These are phyloP conservation scores for Aspergillus brunneoviolaceus DNA, from an alignment of 2,329 filamentous ascomycete species.

Conservation along the genomic window DNA sequence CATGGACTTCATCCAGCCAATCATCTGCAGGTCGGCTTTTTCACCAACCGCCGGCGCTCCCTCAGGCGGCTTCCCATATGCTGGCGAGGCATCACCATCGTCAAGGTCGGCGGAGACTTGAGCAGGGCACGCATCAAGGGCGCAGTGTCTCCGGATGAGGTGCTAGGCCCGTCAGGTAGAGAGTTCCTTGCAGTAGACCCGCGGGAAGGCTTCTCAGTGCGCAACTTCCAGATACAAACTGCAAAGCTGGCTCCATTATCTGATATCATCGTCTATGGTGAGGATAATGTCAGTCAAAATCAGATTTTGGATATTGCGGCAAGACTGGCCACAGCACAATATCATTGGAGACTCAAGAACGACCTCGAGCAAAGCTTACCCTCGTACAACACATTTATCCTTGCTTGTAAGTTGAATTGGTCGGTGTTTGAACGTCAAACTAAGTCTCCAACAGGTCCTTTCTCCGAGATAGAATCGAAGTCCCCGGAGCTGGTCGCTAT, in stretches of 20 bases:
- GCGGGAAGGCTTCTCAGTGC: constrained; percentile 84
- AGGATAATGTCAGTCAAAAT: constrained; percentile 61
- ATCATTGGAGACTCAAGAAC: constrained; percentile 68
- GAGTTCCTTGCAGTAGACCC: constrained; percentile 84
- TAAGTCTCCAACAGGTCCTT: constrained; percentile 55
- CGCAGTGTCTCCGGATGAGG: constrained; percentile 77
- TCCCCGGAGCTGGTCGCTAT: constrained; percentile 72
- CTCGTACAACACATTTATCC: constrained; percentile 81
- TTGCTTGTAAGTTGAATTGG: constrained; percentile 51
- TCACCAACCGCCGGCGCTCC: constrained; percentile 72
- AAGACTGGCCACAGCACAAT: constrained; percentile 72
- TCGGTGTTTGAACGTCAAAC: constrained; percentile 7
- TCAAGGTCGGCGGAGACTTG: constrained; percentile 85
- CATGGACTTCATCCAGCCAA: constrained; percentile 91
- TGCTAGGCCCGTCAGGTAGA: constrained; percentile 59
- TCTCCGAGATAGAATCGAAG: constrained; percentile 68
- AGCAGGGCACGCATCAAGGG: constrained; percentile 76
- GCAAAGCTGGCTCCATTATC: constrained; percentile 84
- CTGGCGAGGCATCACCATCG: constrained; percentile 75
- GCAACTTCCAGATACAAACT: constrained; percentile 95
- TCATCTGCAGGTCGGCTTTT: constrained; percentile 85
- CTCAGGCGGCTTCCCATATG: constrained; percentile 71
- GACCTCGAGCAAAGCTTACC: constrained; percentile 57
- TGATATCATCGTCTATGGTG: constrained; percentile 89
- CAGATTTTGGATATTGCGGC: constrained; percentile 65